phyloP scores from a whole-genome alignment of 2,329 filamentous ascomycete species.

The Neonectria sp. region DNA sequence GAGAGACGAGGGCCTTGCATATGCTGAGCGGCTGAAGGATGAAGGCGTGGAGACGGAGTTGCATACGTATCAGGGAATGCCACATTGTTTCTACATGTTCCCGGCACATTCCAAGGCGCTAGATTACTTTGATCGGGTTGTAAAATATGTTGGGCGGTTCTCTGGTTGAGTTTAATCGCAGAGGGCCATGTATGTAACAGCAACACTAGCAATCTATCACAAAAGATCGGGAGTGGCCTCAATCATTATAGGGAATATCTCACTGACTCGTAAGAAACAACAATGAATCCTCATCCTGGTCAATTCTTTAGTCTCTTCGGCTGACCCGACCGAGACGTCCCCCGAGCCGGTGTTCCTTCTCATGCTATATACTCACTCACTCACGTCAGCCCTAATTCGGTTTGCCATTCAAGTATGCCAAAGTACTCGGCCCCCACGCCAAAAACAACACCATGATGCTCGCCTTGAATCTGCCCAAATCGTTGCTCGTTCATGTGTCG shows the following conservation, averaged over 20 bases:
- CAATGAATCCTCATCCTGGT: not conserved
- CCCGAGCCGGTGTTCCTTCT: not conserved
- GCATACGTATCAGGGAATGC: constrained; percentile 53
- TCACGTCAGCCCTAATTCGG: not conserved
- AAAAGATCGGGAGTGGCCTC: not conserved
- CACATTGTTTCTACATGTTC: constrained; percentile 51
- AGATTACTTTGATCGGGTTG: constrained; percentile 30
- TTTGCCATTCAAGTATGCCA: too few relatives aligned
- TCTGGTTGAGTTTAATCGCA: not conserved
- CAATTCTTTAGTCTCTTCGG: not conserved
- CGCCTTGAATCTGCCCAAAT: too few relatives aligned
- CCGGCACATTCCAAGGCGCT: constrained; percentile 29
- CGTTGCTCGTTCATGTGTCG: not conserved
- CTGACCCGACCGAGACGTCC: not conserved
- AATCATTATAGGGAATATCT: not conserved
- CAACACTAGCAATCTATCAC: not conserved
- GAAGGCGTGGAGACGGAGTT: constrained; percentile 52
- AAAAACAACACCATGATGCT: too few relatives aligned
- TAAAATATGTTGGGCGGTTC: constrained; percentile 20
- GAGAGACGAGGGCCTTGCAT: constrained; percentile 57
- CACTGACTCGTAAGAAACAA: not conserved
- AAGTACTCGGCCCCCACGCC: too few relatives aligned
- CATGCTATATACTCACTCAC: not conserved
- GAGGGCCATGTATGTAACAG: not conserved
- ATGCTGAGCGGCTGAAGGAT: constrained; percentile 52